Evolutionary conservation across 148 eudicot species (phyloP), one percentile per base, ranked within the genome.

Genomic region (Cornus controversa): DNA sequence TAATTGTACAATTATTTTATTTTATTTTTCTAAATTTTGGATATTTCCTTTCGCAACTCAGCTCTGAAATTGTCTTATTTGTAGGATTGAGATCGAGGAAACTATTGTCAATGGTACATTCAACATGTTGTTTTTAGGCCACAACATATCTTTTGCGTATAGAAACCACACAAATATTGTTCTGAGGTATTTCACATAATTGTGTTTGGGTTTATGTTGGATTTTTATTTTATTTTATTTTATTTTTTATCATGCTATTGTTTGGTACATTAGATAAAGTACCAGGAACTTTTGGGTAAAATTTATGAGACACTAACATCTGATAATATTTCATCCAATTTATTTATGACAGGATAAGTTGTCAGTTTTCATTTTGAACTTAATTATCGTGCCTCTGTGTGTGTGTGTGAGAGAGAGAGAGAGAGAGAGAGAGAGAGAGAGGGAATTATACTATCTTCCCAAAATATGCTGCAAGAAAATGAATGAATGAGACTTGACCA

Each of bases 1-100:
- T 4, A n/a, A 60, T 20, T 60, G 18, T 54, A 54, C 62, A 15
- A 1, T 54, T 31, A 5, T 31, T 31, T 54, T 54, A 14, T 60
- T 60, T n/a, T 18, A 14, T 60, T 20, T 60, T 16, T 45, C 18
- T 28, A 28, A 69, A 24, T 26, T 73, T 31, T 62, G 40, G 11
- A 2, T 28, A 18, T 34, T 79, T 71, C 31, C 18, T 62, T 15
- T 23, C 36, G 13, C 1, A 75, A 31, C 47, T 20, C 3, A 14
- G 36, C 18, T 66, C 10, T 9, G 10, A 23, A 37, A 58, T 50
- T 78, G 20, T 75, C 16, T 50, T 65, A 15, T 83, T 83, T 90
- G 81, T 98, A 96, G 99, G 90, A 86, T 96, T 85, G 95, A 93
- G 85, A 88, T 96, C 66, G 99, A 96, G 82, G 98, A 93, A 67